Base-by-base conservation (phyloP, 345 rosid genomes). In the Microthlaspi erraticum region DNA sequence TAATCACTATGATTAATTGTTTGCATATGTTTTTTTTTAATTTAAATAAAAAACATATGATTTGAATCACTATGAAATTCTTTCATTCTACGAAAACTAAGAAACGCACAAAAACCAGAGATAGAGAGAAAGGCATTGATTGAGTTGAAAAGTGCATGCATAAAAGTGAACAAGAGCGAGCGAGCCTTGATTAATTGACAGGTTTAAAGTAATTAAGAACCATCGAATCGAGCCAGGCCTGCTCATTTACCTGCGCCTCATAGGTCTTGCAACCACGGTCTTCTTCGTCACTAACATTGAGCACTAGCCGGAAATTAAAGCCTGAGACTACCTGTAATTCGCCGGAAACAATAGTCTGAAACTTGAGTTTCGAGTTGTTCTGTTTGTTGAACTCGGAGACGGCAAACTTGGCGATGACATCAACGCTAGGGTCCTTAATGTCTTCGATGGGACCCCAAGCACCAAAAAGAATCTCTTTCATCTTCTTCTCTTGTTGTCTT, bases 361-460 rank as follows among this genome's bases (percentile, higher is more conserved):
- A n/a, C 11, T 53, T 53, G 58, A 53, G 19, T 31, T 5, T 8
- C 10, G 19, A 53, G 38, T 53, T 53, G 38, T 5, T 53, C 6
- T 53, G 58, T 53, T 53, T 53, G 38, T 53, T 53, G 38, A 13
- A 31, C 38, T 53, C 38, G 11, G 58, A 29, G 19, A 53, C 32
- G 19, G 58, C 58, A 12, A 53, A 53, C 58, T 53, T 53, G 58
- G 58, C 58, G 19, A 53, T 53, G 12, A 1, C 20, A 31, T 23
- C 59, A 31, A 31, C 0, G 12, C 1, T 1, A 53, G 59, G 10
- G 2, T 31, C 58, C 58, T n/a, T 31, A 31, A 53, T 53, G 37
- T 53, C 11, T 31, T 53, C 5, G 11, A 53, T 53, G 58, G 58
- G 38, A 29, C 4, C 37, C 2, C 18, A 29, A 52, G 17, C 18